Evolutionary conservation across 805 yeast species (phyloP).

Genomic region (Cyberlindnera sargentensis): DNA sequence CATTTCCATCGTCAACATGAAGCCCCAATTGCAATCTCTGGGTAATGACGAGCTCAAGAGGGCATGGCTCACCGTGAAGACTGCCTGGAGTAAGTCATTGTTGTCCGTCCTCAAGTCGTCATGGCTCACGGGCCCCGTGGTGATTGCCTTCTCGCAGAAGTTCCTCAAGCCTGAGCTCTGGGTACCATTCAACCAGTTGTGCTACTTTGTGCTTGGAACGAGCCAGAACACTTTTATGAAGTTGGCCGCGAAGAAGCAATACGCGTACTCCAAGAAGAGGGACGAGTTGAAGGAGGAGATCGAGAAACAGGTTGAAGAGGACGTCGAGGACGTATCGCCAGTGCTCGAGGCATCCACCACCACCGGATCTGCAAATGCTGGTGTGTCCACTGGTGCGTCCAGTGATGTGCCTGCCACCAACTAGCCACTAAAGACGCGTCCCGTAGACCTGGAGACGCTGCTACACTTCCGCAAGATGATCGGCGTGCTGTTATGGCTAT

Average conservation of each 20-base stretch:
- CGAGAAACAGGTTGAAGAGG: conserved; percentile 6
- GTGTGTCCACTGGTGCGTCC: no score
- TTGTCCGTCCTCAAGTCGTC: conserved; percentile 43
- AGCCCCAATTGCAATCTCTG: conserved; percentile 12
- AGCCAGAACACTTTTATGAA: conserved; percentile 53
- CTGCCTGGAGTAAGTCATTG: conserved; percentile 34
- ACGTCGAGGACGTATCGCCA: conserved; percentile 3
- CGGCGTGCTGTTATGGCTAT: conserved; percentile 7
- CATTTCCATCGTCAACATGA: conserved; percentile 42
- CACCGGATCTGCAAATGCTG: no score
- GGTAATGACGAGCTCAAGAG: conserved; percentile 10
- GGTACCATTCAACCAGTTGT: conserved; percentile 55
- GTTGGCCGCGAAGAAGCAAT: conserved; percentile 22
- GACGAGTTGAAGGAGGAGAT: conserved; percentile 17
- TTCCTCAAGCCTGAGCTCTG: conserved; percentile 51
- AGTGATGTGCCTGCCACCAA: not conserved
- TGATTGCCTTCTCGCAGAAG: conserved; percentile 49
- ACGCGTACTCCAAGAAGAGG: conserved; percentile 15
- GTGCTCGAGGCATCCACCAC: conserved; percentile 4
- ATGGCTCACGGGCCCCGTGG: conserved; percentile 44
- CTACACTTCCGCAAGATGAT: conserved; percentile 5
- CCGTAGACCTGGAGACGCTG: not conserved
- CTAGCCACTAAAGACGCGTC: not conserved
- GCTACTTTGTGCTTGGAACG: conserved; percentile 56
- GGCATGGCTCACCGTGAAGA: conserved; percentile 15